phyloP scores from a whole-genome alignment of 2,329 filamentous ascomycete species.

The Diplodia corticola region DNA sequence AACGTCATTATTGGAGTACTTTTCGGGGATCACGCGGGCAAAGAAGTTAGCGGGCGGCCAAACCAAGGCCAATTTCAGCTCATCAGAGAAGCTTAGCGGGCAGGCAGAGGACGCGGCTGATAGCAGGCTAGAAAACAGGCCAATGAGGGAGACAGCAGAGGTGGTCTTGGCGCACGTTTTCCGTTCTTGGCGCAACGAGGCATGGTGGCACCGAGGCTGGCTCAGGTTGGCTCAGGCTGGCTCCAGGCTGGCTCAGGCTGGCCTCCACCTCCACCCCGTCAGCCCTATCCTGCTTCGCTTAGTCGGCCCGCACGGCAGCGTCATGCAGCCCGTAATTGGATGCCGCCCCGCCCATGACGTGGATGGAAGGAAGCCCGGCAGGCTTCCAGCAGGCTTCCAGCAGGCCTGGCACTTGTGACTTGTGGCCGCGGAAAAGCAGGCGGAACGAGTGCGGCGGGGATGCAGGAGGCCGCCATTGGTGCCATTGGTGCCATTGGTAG shows the following conservation, averaged over 20 bases:
- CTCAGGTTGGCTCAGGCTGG: too few species aligned
- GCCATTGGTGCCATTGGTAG: too few species aligned
- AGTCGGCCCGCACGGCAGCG: conserved; percentile 17
- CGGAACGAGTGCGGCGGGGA: neutral
- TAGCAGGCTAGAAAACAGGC: neutral
- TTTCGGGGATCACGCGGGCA: too few species aligned
- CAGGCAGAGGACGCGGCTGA: neutral
- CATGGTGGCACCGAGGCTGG: too few species aligned
- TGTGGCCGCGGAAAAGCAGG: neutral
- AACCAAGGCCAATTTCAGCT: too few species aligned
- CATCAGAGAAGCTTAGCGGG: too few species aligned
- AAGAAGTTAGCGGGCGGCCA: too few species aligned
- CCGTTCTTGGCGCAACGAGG: neutral
- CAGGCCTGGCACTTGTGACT: neutral
- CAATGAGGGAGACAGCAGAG: neutral
- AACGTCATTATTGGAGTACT: too few species aligned
- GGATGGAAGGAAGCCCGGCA: neutral
- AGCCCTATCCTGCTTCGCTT: conserved; percentile 11
- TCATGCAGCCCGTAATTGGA: neutral
- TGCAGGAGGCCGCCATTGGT: neutral
- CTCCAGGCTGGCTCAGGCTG: too few species aligned
- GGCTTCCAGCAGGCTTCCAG: neutral
- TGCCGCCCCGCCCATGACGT: neutral
- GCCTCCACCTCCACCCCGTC: neutral
- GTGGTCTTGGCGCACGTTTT: conserved; percentile 7